Evolutionary conservation across 805 yeast species (phyloP).

Genomic region (Scheffersomyces amazonensis): DNA sequence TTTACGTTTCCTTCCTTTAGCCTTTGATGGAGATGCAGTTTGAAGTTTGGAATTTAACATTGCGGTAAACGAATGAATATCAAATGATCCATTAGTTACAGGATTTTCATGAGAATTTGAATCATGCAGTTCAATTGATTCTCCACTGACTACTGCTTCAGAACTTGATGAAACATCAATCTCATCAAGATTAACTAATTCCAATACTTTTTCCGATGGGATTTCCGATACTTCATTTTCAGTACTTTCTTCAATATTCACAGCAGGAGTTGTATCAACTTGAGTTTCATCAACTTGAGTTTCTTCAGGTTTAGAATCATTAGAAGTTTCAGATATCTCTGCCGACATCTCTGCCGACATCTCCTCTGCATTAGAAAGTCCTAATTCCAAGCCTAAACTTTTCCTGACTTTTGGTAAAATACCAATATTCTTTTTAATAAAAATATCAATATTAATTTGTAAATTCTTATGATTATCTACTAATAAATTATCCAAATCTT

Average conservation of each 20-base stretch:
- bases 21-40: slow-evolving; percentile 6
- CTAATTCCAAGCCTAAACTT: not conserved
- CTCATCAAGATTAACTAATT: not conserved
- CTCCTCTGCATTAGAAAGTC: slow-evolving; percentile 1
- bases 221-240: too few relatives aligned
- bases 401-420: not conserved
- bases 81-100: slow-evolving; percentile 10
- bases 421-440: not conserved
- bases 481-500: not conserved
- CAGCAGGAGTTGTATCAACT: not conserved
- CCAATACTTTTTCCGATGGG: not conserved
- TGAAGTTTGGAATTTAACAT: slow-evolving; percentile 19
- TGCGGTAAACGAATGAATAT: slow-evolving; percentile 26
- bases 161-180: not conserved
- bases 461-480: not conserved
- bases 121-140: too few relatives aligned
- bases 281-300: not conserved
- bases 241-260: too few relatives aligned
- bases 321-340: not conserved
- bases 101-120: too few relatives aligned
- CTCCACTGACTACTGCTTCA: not conserved
- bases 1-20: slow-evolving; percentile 5
- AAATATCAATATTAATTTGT: not conserved
- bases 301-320: not conserved
- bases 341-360: not conserved